These are phyloP conservation scores for Backusella sp. DNA, from an alignment of 192 early-diverging fungal species.

Conservation along the genomic window DNA sequence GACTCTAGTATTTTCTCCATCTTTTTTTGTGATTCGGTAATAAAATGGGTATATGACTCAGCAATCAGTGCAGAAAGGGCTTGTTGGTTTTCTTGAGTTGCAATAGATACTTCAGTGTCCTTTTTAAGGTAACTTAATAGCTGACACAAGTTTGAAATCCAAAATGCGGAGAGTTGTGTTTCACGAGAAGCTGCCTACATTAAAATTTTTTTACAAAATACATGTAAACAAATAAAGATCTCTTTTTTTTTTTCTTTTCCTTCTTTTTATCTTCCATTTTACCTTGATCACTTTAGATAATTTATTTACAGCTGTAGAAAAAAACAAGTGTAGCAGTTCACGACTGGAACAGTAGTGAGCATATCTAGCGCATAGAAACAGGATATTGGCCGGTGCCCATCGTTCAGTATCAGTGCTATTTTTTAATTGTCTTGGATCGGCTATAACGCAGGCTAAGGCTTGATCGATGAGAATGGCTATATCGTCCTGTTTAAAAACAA, in stretches of 20 bases:
- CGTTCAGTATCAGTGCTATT: conserved; percentile 55
- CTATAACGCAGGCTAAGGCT: conserved; percentile 53
- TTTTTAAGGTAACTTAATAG: conserved; percentile 85
- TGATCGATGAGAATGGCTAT: conserved; percentile 69
- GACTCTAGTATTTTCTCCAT: conserved; percentile 64
- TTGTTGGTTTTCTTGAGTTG: conserved; percentile 70
- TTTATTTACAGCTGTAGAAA: conserved; percentile 53
- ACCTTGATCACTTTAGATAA: conserved; percentile 59
- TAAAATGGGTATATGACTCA: conserved; percentile 61
- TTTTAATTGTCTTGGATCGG: conserved; percentile 59
- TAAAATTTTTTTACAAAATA: background rate
- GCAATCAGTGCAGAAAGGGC: conserved; percentile 73
- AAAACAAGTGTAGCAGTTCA: conserved; percentile 70
- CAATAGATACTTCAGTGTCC: conserved; percentile 67
- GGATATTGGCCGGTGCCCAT: conserved; percentile 77
- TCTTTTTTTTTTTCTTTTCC: background rate
- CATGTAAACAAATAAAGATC: background rate
- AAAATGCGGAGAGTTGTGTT: conserved; percentile 59
- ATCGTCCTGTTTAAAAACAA: conserved; percentile 79
- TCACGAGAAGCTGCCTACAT: conserved; percentile 44
- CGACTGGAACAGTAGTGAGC: conserved; percentile 76
- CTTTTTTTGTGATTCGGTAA: conserved; percentile 60
- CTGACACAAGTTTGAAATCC: conserved; percentile 82
- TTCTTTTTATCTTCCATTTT: background rate
- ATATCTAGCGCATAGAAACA: conserved; percentile 86